Evolutionary conservation across 192 early-diverging fungal species (phyloP).

Genomic region (Coemansia sp.): DNA sequence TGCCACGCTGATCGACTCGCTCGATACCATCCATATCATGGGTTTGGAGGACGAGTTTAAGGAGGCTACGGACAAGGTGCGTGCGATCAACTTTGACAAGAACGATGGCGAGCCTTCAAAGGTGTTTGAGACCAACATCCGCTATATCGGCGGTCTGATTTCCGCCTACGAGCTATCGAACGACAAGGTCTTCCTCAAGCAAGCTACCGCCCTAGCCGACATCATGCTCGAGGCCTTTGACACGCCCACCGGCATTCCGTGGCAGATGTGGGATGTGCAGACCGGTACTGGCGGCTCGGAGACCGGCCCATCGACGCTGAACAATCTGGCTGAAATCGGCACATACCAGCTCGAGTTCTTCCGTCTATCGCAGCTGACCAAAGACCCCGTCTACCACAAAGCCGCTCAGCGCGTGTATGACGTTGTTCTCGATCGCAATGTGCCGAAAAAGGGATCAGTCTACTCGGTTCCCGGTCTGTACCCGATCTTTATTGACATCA

Average conservation of each 20-base stretch:
- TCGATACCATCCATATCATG: constrained; percentile 88
- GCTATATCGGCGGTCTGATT: constrained; percentile 84
- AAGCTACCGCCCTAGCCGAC: constrained; percentile 80
- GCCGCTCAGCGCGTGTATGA: constrained; percentile 63
- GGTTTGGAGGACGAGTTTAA: constrained; percentile 76
- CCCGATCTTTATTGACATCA: constrained; percentile 67
- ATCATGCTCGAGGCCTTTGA: constrained; percentile 71
- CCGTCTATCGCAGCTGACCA: constrained; percentile 76
- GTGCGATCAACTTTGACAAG: constrained; percentile 64
- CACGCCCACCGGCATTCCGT: constrained; percentile 55
- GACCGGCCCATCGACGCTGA: constrained; percentile 35
- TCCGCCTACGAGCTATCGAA: constrained; percentile 72
- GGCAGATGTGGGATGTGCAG: constrained; percentile 76
- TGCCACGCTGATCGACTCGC: constrained; percentile 86
- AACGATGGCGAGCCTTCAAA: constrained; percentile 69
- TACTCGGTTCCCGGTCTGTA: constrained; percentile 65
- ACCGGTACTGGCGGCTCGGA: constrained; percentile 51
- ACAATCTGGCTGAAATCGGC: constrained; percentile 53
- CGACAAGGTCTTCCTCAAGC: constrained; percentile 63
- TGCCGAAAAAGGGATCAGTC: constrained; percentile 31
- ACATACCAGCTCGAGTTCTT: constrained; percentile 77
- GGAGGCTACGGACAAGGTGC: constrained; percentile 71
- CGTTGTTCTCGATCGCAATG: constrained; percentile 44
- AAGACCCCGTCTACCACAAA: constrained; percentile 80
- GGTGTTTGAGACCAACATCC: constrained; percentile 87